Conservation (phyloP, 805 yeast species). For the Hanseniaspora mollemarum region DNA sequence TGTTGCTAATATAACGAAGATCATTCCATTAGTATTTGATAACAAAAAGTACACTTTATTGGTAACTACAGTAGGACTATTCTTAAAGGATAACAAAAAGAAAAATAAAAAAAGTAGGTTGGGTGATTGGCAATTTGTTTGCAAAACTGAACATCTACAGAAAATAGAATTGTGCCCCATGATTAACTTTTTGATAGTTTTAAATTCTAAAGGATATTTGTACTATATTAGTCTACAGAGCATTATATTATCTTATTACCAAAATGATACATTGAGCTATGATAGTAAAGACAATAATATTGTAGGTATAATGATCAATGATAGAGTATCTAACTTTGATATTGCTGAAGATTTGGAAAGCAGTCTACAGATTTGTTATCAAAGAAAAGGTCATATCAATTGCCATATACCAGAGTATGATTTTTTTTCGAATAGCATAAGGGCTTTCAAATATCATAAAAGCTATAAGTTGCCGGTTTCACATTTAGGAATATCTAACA, state of each 20-base stretch:
- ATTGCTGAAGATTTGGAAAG: slow-evolving; percentile 57
- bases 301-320: slow-evolving; percentile 42
- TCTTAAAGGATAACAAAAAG: slow-evolving; percentile 31
- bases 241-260: slow-evolving; percentile 47
- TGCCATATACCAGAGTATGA: slow-evolving; percentile 32
- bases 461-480: slow-evolving; percentile 47
- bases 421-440: slow-evolving; percentile 25
- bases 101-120: slow-evolving; percentile 15
- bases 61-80: slow-evolving; percentile 58
- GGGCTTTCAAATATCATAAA: slow-evolving; percentile 37
- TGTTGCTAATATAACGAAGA: slow-evolving; percentile 35
- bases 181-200: slow-evolving; percentile 44
- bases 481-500: slow-evolving; percentile 41
- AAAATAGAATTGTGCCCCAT: slow-evolving; percentile 43
- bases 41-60: slow-evolving; percentile 39
- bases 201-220: slow-evolving; percentile 45
- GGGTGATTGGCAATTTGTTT: slow-evolving; percentile 46
- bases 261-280: slow-evolving; percentile 26
- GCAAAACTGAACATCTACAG: slow-evolving; percentile 41
- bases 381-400: slow-evolving; percentile 40
- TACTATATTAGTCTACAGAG: slow-evolving; percentile 54
- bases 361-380: slow-evolving; percentile 46
- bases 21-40: slow-evolving; percentile 37
- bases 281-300: slow-evolving; percentile 19
- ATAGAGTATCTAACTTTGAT: slow-evolving; percentile 49